Percentiles rank a stretch among this genome's conserved stretches.
Evolutionary conservation across 140 eudicot genomes (phyloP).

Genomic region (Cichorium intybus): DNA sequence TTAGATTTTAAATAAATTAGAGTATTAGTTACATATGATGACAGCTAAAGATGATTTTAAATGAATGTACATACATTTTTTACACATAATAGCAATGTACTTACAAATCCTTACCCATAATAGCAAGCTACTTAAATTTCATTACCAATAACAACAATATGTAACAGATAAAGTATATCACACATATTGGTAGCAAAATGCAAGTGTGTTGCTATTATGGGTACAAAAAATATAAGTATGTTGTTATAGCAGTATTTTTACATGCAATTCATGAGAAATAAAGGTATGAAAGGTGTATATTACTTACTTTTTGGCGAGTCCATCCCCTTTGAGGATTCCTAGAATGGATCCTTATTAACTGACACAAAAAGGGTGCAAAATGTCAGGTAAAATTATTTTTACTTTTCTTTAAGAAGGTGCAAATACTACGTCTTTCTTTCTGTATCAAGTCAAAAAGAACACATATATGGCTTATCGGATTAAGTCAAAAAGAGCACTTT

Average conservation of each 20-base stretch:
- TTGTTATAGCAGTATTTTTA: background rate
- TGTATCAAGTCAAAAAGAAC: no score
- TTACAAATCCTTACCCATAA: no score
- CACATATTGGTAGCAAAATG: no score
- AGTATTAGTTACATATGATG: background rate
- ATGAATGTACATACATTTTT: no score
- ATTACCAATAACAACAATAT: constrained; percentile 1
- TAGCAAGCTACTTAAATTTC: no score
- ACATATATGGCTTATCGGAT: no score
- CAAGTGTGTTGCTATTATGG: background rate
- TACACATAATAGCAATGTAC: background rate
- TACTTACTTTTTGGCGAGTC: constrained; percentile 92
- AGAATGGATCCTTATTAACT: constrained; percentile 80
- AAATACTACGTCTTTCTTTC: no score
- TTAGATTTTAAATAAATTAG: background rate
- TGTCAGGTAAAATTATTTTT: no score
- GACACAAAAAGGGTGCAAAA: constrained; percentile 22
- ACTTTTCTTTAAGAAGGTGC: no score
- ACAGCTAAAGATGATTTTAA: background rate
- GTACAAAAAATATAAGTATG: background rate
- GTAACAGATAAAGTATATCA: constrained; percentile 1
- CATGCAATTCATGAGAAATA: background rate
- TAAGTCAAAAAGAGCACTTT: no score
- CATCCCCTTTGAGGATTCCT: constrained; percentile 78
- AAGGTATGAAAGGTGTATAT: background rate